Evolutionary conservation across 768 basidiomycete genomes (phyloP), one percentile per base, ranked within the genome.

Genomic region (Kwoniella sp.): DNA sequence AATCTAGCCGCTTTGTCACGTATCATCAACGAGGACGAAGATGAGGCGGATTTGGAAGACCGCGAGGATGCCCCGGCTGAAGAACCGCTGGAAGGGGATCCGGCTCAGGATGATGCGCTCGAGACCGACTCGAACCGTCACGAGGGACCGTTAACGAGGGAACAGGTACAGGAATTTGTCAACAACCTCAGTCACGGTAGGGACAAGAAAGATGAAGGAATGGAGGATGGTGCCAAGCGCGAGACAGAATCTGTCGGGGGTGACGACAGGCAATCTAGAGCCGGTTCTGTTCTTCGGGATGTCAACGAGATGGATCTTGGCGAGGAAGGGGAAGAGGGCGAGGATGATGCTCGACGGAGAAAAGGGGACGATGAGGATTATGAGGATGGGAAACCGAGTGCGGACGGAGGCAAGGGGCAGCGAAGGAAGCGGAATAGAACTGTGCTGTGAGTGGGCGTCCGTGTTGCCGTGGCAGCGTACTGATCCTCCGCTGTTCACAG

Each of bases 341-440:
- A 57, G 6, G 44, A 42, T 12, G 42, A 46, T 33, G 41, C 38
- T 14, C 27, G 36, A 32, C 28, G 47, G 46, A 46, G 48, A 27
- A 19, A 37, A 1, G 22, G 25, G 41, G 44, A 53, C 32, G 46
- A 42, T 48, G 48, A 23, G n/a, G 44, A 62, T 14, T 59, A 60
- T 25, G 59, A 58, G 22, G 49, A 53, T 20, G 49, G 39, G 19
- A 56, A 49, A 9, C 31, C 20, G 40, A 47, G 37, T 15, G 26
- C 32, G 2, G 49, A 51, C 17, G 46, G 57, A 5, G 51, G 57
- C 11, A 63, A 59, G 34, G 48, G 44, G 47, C 67, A 63, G 48
- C 37, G 68, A 45, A 67, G n/a, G n/a, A n/a, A 62, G 33, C 46
- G 70, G 50, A 67, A 69, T 56, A 46, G 70, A 36, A 61, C 63